Evolutionary conservation across 1,139 yeast genomes (phyloP).

Genomic region (Taiozyma onychis): DNA sequence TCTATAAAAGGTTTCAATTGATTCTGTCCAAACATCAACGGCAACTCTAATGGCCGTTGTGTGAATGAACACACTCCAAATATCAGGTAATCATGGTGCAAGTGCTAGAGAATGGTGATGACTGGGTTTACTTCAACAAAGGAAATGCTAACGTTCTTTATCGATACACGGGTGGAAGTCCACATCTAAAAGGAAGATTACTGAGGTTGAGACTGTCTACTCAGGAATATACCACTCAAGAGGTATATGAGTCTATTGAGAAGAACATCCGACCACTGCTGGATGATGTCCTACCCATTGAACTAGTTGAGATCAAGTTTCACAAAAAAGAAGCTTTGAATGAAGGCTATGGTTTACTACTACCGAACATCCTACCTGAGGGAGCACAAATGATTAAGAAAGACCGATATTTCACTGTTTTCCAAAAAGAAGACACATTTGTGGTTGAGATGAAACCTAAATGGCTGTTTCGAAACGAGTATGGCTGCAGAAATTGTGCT

Average conservation of each 20-base stretch:
- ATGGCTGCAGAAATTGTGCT: constrained; percentile 40
- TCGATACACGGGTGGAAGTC: constrained; percentile 12
- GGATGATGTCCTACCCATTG: constrained; percentile 5
- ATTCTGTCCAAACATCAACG: too few relatives aligned
- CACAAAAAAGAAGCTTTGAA: constrained; percentile 7
- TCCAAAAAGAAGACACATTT: background rate
- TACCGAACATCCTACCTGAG: constrained; percentile 13
- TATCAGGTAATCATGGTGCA: background rate
- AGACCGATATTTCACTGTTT: constrained; percentile 13
- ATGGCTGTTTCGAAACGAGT: constrained; percentile 31
- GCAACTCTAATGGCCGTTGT: too few relatives aligned
- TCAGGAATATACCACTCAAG: constrained; percentile 11
- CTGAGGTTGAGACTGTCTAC: constrained; percentile 14
- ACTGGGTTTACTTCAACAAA: constrained; percentile 15
- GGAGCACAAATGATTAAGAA: constrained; percentile 1
- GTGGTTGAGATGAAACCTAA: constrained; percentile 39
- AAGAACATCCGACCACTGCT: constrained; percentile 1
- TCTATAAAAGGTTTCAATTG: too few relatives aligned
- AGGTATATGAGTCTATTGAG: constrained; percentile 12
- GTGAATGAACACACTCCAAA: too few relatives aligned
- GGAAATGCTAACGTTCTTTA: constrained; percentile 22
- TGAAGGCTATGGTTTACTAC: constrained; percentile 20
- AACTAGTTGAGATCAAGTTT: constrained; percentile 13
- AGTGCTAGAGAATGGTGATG: constrained; percentile 2
- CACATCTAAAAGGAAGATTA: constrained; percentile 4